A percentile compares a stretch with the other conserved stretches of the same genome.
Evolutionary conservation across 2,329 filamentous ascomycete species (phyloP).

Genomic region (Ophiosphaerella narmari): DNA sequence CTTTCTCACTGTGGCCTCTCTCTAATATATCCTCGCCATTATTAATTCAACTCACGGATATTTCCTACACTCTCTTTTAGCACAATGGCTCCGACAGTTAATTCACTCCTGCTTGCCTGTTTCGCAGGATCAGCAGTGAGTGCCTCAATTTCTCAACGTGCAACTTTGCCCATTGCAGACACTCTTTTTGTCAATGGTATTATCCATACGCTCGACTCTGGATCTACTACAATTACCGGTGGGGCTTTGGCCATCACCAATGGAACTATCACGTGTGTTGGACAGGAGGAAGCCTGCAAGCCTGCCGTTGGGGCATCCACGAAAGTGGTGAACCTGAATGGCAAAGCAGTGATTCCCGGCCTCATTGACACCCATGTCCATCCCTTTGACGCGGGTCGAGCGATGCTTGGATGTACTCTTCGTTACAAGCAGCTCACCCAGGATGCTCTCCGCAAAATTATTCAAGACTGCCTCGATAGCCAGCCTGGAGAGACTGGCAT

Average conservation of each 20-base stretch:
- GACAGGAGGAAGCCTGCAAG: slow-evolving; percentile 1
- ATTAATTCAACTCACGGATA: too few species aligned
- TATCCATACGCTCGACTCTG: slow-evolving; percentile 1
- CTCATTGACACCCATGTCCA: slow-evolving; percentile 6
- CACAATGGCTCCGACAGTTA: too few species aligned
- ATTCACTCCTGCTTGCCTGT: too few species aligned
- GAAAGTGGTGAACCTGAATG: slow-evolving; percentile 6
- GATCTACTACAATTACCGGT: not conserved
- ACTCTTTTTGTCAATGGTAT: slow-evolving; percentile 5
- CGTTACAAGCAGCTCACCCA: slow-evolving; percentile 2
- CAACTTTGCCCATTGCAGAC: slow-evolving; percentile 1
- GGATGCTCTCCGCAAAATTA: not conserved
- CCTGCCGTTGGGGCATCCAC: not conserved
- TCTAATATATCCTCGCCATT: too few species aligned
- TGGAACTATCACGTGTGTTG: slow-evolving; percentile 4
- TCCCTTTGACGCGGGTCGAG: slow-evolving; percentile 1
- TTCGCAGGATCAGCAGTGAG: too few species aligned
- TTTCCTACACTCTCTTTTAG: too few species aligned
- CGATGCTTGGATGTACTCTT: slow-evolving; percentile 3
- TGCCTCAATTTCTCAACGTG: too few species aligned
- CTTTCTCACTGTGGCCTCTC: too few species aligned
- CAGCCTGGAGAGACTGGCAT: slow-evolving; percentile 1
- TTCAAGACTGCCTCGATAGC: slow-evolving; percentile 1
- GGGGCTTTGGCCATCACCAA: slow-evolving; percentile 4
- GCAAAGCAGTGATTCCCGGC: slow-evolving; percentile 4